Percentiles rank a stretch among this genome's conserved stretches.
Conservation (phyloP, 2,329 filamentous ascomycete species). For the Acephala macrosclerotiorum region DNA sequence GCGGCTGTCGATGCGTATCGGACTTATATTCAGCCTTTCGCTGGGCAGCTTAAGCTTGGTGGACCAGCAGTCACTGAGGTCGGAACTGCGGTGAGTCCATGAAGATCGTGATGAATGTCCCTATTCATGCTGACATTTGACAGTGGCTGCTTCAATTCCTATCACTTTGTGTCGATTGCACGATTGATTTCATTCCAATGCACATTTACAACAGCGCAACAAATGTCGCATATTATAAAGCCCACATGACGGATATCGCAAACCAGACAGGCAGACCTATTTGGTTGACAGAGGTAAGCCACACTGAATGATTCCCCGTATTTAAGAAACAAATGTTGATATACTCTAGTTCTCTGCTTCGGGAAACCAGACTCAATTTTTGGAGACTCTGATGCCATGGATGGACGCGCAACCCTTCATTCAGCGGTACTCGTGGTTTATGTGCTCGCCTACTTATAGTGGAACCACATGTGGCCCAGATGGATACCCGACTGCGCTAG, state of each 20-base stretch:
- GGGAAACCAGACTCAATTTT: conserved; percentile 3
- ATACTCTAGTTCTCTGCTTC: neutral
- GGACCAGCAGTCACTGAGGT: conserved; percentile 4
- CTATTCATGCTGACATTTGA: neutral
- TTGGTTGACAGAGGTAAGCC: conserved; percentile 11
- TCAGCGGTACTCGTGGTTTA: conserved; percentile 12
- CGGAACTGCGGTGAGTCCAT: conserved; percentile 5
- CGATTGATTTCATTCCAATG: conserved; percentile 12
- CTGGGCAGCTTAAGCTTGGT: conserved; percentile 8
- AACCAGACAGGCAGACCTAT: conserved; percentile 6
- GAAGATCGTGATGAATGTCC: neutral
- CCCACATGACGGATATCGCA: neutral
- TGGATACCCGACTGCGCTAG: neutral
- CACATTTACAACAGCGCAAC: conserved; percentile 10
- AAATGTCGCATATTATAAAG: neutral
- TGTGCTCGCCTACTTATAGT: conserved; percentile 10
- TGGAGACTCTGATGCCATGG: conserved; percentile 8
- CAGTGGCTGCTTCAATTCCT: conserved; percentile 14
- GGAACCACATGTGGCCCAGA: neutral
- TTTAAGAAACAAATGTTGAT: neutral
- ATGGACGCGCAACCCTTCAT: conserved; percentile 2
- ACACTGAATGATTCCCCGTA: too few species aligned
- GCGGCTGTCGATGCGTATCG: neutral
- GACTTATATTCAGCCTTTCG: conserved; percentile 8
- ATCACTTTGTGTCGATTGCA: neutral